Base-by-base conservation (phyloP, 1,139 yeast genomes). In the Saccharomycopsis crataegensis region DNA sequence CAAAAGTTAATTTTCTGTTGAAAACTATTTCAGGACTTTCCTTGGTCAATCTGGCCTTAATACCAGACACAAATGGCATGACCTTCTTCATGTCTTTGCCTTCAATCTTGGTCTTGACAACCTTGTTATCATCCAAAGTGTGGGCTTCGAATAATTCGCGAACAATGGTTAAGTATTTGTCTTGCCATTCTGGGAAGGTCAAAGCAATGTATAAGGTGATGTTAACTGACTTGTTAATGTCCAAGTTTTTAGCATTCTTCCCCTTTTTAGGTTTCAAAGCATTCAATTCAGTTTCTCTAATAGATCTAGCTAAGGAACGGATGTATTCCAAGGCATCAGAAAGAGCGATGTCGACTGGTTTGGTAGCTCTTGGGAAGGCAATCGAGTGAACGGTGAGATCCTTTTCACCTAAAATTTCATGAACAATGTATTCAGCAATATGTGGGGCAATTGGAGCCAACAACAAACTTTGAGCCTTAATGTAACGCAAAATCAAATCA, bases 181-280 rank as follows among this genome's bases (percentile, higher is more conserved):
- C 88, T 73, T 93, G 99, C 99, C 99, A 93, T 63, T 86, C 93
- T 48, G 99, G 99, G 90, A 86, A 93, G 17, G 88, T 77, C 48
- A 80, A 74, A 22, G 96, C 82, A 52, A 93, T 78, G 65, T 79
- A 87, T 59, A 93, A 69, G 16, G 86, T 78, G 65, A 93, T 74
- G 65, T 76, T 79, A 50, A 86, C 83, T 36, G 97, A 94, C 66
- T 80, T 78, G 62, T 80, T 69, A 42, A 79, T 75, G 65, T 91
- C 96, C 59, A 85, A 78, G 54, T 86, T 84, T 34, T 83, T 79
- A 44, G 86, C 78, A 65, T 79, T 78, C 64, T 86, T 88, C 64
- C 87, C 87, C 79, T 91, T 93, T 82, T 90, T 90, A 77, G 87
- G 86, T 79, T 90, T 93, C 68, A 89, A 73, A 56, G 86, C 84